Evolutionary conservation across 73 alveolate genomes (phyloP), one percentile per base, ranked within the genome.

Genomic region (Paramecium primaurelia): DNA sequence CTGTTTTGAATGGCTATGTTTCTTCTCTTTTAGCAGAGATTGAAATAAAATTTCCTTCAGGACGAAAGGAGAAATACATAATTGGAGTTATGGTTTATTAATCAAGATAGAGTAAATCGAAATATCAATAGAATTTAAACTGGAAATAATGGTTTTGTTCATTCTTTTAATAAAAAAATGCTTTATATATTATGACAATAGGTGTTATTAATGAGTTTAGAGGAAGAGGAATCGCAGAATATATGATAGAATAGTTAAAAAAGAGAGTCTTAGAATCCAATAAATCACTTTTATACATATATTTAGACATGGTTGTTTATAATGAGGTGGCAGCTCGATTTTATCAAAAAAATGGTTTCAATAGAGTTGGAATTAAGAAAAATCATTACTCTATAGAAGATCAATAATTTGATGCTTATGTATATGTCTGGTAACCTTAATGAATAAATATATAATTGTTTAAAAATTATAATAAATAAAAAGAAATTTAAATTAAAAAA

Each of bases 321-420:
- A 86, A 86, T 54, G 32, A 58, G 2, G 16, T 59, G 1, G 93
- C 84, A 58, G 37, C 60, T 9, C 4, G 38, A 22, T 86, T 58
- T 59, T 86, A 86, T 86, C 68, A 86, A 34, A 86, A 73, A 86
- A 25, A 86, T 12, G 93, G 93, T 25, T 86, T 86, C 18, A 58
- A 4, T 1, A 59, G 25, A 26, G 37, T 86, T 8, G 49, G 51
- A 26, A 58, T 10, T 18, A 86, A 86, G 80, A n/a, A 11, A 12
- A 36, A 86, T 58, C 93, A 86, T 37, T 86, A 86, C 32, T n/a
- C 25, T 10, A 59, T 86, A 9, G 93, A 86, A 58, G 34, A 73
- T 34, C 59, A 58, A 30, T 18, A 8, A 18, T 86, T 58, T 1
- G 93, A 86, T 58, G 93, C 87, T n/a, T 59, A 54, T 86, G 86